Evolutionary conservation across 2,329 filamentous ascomycete genomes (phyloP), one percentile per base, ranked within the genome.

Genomic region (Colletotrichum tropicicola): DNA sequence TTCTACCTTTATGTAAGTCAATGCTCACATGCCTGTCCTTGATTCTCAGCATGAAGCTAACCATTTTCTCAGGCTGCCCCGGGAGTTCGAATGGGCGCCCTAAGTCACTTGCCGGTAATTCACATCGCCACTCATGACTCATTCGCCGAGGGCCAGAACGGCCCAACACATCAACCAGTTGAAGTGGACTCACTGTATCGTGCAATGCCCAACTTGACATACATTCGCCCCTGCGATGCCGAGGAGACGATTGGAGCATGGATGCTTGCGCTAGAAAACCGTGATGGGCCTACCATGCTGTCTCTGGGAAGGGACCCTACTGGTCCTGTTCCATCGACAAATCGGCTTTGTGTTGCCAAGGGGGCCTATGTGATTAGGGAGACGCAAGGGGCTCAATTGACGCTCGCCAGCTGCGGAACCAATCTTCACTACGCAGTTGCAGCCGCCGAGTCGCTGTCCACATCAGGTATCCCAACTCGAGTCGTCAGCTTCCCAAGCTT

Each of bases 121-220:
- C 84, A 87, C 67, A 73, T 80, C 32, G 85, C 83, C 0, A 87
- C 85, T 0, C 85, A 87, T 70, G 84, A 87, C 73, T 81, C 78
- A 2, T 83, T 86, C 47, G 85, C 82, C 17, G 83, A 79, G 66
- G 85, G 85, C 5, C 82, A 87, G 68, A 82, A 87, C 67, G 85
- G 84, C 0, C 85, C 83, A 1, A 87, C 85, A 0, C 85, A 87
- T 66, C 85, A 87, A 69, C 84, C 85, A 2, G 82, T 87, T 37
- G 85, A 83, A 51, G 71, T 86, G 1, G 80, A 82, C 30, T 74
- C 80, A 1, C 73, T 87, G 4, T 87, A 82, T 67, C 81, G 85
- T 3, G 80, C 85, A 6, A 86, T 87, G 84, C 85, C 84, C 0
- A 85, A 86, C 62, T 64, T 87, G 1, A 72, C 82, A 0, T 86